A percentile compares a stretch with the other conserved stretches of the same genome.
Conservation (phyloP, 2,329 filamentous ascomycete genomes). For the Stemphylium beticola region DNA sequence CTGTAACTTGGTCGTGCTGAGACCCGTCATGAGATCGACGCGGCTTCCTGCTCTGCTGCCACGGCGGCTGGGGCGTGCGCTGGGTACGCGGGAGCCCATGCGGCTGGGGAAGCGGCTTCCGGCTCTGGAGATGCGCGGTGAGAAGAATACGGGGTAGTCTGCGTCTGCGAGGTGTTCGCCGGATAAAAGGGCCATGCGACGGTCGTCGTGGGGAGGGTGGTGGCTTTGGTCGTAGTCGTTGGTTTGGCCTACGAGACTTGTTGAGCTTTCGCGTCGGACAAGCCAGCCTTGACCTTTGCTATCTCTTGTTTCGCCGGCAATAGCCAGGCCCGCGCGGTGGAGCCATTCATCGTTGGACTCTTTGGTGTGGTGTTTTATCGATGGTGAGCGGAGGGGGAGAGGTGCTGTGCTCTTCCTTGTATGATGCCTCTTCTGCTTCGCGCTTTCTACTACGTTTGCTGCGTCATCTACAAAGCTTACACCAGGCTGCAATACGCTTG, state of each 20-base stretch:
- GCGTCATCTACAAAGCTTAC: slow-evolving; percentile 36
- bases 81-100: slow-evolving; percentile 47
- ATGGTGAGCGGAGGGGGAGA: slow-evolving; percentile 32
- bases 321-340: slow-evolving; percentile 62
- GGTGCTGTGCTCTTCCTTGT: slow-evolving; percentile 41
- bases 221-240: slow-evolving; percentile 39
- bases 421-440: slow-evolving; percentile 28
- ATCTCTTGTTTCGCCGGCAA: slow-evolving; percentile 63
- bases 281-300: slow-evolving; percentile 69
- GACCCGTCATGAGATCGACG: slow-evolving; percentile 47
- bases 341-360: slow-evolving; percentile 61
- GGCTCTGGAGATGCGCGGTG: slow-evolving; percentile 36
- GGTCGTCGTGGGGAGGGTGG: slow-evolving; percentile 29
- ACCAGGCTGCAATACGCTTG: slow-evolving; percentile 47
- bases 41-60: slow-evolving; percentile 45
- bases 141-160: slow-evolving; percentile 42
- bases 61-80: slow-evolving; percentile 46
- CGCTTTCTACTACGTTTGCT: background rate
- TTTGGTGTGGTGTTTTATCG: slow-evolving; percentile 39
- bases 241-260: slow-evolving; percentile 55
- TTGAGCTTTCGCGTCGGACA: slow-evolving; percentile 61
- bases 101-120: slow-evolving; percentile 48
- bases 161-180: slow-evolving; percentile 44
- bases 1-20: slow-evolving; percentile 10
- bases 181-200: slow-evolving; percentile 38